Base-by-base conservation (phyloP, 2,329 filamentous ascomycete genomes). In the Chaetomium sp. region DNA sequence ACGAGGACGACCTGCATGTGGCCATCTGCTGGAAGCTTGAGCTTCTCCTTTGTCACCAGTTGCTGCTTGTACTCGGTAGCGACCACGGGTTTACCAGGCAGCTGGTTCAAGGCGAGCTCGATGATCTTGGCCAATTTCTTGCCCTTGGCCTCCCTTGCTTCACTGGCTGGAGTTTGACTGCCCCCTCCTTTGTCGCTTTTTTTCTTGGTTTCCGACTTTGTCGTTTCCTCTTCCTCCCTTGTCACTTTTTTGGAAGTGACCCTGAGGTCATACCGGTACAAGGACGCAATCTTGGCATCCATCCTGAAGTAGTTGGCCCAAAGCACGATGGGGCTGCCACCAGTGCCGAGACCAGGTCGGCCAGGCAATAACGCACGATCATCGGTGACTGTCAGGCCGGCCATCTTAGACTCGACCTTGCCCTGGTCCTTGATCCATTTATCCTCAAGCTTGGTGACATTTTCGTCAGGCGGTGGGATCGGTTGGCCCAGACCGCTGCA, bases 281-380 rank as follows among this genome's bases (percentile, higher is more conserved):
- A 64, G 0, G 68, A 19, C 2, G 23, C 70, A 0, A 74, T 70
- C 49, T 77, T 76, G 8, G 82, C 67, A 7, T 76, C 70, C 56
- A 87, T 64, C 1, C 74, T 74, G 69, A 84, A 86, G 68, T 83
- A 86, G 71, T 87, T 87, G 4, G 83, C 76, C 82, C 83, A 86
- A 0, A 87, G 74, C 1, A 75, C 69, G 2, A 84, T 78, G 0
- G 72, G 53, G 1, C 55, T 72, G 4, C 84, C 85, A 5, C 68
- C 69, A 3, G 72, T 77, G 23, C 83, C 83, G 67, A 80, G 86
- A 1, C 78, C 79, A 23, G 85, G 85, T 2, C 84, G 79, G 8
- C 71, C 63, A 2, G 84, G 82, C 55, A 86, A 10, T 58, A 47
- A 21, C 12, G 45, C 45, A 42, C 16, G 38, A 19, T 19, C 38